Conservation (phyloP, 2,329 filamentous ascomycete species). For the Clarireedia sp. region DNA sequence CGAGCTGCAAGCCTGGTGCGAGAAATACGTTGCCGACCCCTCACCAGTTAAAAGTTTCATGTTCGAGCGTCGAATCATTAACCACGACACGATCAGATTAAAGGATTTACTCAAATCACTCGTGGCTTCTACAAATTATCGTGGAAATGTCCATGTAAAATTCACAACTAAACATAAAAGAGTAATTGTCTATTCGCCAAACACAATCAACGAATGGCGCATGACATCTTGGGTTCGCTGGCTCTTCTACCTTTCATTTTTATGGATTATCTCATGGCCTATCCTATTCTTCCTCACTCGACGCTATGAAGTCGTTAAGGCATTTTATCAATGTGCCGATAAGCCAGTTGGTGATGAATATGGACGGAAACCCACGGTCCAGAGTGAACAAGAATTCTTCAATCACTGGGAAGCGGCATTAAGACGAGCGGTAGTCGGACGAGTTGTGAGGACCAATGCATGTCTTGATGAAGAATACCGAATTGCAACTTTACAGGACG, state of each 20-base stretch:
- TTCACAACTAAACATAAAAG: constrained; percentile 51
- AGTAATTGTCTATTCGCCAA: constrained; percentile 57
- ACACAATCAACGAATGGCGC: constrained; percentile 56
- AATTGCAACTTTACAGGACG: constrained; percentile 32
- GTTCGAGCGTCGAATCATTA: constrained; percentile 45
- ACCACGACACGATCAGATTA: constrained; percentile 52
- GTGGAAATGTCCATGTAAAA: constrained; percentile 48
- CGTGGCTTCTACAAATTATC: constrained; percentile 54
- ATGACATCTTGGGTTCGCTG: constrained; percentile 54
- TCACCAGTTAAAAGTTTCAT: constrained; percentile 50
- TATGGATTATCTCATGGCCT: constrained; percentile 66
- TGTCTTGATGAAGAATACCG: constrained; percentile 51
- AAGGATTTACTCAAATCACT: constrained; percentile 22
- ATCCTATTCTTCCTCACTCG: constrained; percentile 59
- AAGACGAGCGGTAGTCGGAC: constrained; percentile 48
- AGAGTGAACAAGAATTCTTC: constrained; percentile 49
- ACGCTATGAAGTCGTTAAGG: constrained; percentile 55
- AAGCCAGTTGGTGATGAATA: not conserved
- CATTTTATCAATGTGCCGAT: constrained; percentile 38
- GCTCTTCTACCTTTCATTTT: constrained; percentile 57
- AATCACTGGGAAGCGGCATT: constrained; percentile 55
- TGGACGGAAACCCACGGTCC: constrained; percentile 16
- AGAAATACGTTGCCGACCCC: constrained; percentile 53
- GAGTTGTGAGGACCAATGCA: constrained; percentile 38
- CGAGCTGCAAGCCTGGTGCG: constrained; percentile 47